phyloP scores from a whole-genome alignment of 495 filamentous ascomycete species.

The Collariella sp. region DNA sequence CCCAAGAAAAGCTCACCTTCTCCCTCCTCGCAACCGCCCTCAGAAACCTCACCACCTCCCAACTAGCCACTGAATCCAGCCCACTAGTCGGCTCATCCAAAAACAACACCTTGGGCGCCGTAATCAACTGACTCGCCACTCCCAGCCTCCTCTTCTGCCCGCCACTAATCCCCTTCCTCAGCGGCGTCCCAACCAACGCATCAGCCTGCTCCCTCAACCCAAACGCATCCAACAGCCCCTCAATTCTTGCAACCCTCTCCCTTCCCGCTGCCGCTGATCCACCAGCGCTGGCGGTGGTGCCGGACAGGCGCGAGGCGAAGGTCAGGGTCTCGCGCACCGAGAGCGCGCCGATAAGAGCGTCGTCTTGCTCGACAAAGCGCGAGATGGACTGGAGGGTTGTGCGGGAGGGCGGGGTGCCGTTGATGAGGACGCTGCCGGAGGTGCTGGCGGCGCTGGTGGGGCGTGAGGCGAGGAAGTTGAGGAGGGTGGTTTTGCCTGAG shows the following conservation, averaged over 20 bases:
- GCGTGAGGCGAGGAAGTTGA: conserved; percentile 69
- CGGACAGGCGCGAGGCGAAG: conserved; percentile 73
- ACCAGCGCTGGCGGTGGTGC: conserved; percentile 16
- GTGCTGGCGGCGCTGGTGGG: conserved; percentile 30
- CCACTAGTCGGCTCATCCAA: conserved; percentile 78
- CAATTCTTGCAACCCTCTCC: conserved; percentile 72
- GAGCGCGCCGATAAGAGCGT: conserved; percentile 68
- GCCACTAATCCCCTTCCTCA: conserved; percentile 69
- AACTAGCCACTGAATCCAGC: conserved; percentile 71
- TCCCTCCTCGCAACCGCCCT: conserved; percentile 57
- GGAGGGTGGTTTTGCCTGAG: conserved; percentile 68
- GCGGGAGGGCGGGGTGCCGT: conserved; percentile 38
- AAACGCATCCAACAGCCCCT: conserved; percentile 76
- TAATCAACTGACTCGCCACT: conserved; percentile 71
- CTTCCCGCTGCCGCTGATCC: conserved; percentile 20
- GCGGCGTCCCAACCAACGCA: conserved; percentile 66
- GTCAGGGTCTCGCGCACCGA: conserved; percentile 69
- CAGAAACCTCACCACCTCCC: conserved; percentile 72
- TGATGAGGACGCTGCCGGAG: conserved; percentile 45
- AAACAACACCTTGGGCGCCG: conserved; percentile 67
- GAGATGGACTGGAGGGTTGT: conserved; percentile 43
- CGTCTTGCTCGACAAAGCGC: conserved; percentile 78
- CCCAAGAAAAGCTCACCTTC: conserved; percentile 53
- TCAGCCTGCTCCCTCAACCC: conserved; percentile 62
- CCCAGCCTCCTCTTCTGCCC: conserved; percentile 74